Evolutionary conservation across 2,329 filamentous ascomycete species (phyloP).

Genomic region (Fusarium sp.): DNA sequence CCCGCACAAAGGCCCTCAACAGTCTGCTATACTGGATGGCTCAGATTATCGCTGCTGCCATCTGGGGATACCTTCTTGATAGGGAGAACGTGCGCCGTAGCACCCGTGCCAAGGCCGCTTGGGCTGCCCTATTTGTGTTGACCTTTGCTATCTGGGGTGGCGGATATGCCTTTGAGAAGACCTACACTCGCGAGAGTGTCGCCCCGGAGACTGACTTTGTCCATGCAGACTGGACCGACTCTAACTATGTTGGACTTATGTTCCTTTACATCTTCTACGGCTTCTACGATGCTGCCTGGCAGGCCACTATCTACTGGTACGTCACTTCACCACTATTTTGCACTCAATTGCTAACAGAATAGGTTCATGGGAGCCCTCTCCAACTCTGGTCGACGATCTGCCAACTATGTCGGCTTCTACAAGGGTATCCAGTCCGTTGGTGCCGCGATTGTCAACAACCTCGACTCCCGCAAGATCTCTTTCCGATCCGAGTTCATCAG

Average conservation of each 20-base stretch:
- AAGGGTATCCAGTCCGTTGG: constrained; percentile 85
- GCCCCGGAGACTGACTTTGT: constrained; percentile 18
- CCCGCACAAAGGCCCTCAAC: constrained; percentile 80
- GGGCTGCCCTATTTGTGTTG: constrained; percentile 72
- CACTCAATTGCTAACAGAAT: constrained; percentile 15
- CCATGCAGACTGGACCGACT: constrained; percentile 72
- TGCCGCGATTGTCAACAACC: constrained; percentile 64
- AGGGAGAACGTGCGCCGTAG: constrained; percentile 69
- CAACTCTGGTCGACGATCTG: constrained; percentile 91
- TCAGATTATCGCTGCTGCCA: constrained; percentile 80
- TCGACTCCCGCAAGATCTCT: constrained; percentile 57
- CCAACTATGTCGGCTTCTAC: constrained; percentile 94
- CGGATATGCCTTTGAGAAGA: constrained; percentile 79
- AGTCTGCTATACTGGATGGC: constrained; percentile 77
- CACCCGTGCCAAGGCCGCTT: constrained; percentile 74
- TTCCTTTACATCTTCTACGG: constrained; percentile 93
- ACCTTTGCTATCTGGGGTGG: constrained; percentile 87
- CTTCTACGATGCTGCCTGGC: constrained; percentile 90
- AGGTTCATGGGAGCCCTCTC: constrained; percentile 93
- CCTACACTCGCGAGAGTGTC: constrained; percentile 41
- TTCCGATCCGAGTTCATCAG: constrained; percentile 79
- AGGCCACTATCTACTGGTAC: constrained; percentile 92
- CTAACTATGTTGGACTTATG: constrained; percentile 80
- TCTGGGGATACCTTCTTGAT: constrained; percentile 82
- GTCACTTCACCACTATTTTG: constrained; percentile 57